A percentile compares a stretch with the other conserved stretches of the same genome.
These are phyloP conservation scores for Apiotrichum veenhuisii DNA, from an alignment of 1,284 basidiomycete genomes.

Conservation along the genomic window DNA sequence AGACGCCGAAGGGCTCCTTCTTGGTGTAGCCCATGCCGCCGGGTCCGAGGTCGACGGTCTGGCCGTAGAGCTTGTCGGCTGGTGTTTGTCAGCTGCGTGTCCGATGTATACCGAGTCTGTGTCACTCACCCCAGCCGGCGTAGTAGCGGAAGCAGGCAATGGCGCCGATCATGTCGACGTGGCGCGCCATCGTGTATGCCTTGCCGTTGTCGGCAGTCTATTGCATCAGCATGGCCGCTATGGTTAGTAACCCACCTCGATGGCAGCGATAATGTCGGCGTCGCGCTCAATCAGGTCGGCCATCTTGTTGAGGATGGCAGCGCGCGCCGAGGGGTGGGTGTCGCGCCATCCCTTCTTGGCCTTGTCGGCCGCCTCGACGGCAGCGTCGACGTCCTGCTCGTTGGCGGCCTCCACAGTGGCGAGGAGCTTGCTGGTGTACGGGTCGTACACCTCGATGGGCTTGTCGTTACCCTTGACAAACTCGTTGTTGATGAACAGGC, in stretches of 20 bases:
- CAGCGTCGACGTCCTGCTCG: conserved; percentile 67
- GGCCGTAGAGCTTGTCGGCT: conserved; percentile 65
- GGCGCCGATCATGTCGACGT: conserved; percentile 78
- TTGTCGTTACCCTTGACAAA: conserved; percentile 24
- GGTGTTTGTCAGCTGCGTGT: too few relatives aligned
- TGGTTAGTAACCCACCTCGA: conserved; percentile 59
- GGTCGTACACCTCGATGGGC: conserved; percentile 28
- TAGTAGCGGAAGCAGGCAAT: conserved; percentile 75
- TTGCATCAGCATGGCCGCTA: neutral
- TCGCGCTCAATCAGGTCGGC: conserved; percentile 88
- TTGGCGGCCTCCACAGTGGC: conserved; percentile 28
- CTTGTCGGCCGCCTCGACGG: conserved; percentile 74
- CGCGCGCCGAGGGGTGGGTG: conserved; percentile 58
- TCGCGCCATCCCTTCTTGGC: conserved; percentile 70
- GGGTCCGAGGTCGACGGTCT: conserved; percentile 46
- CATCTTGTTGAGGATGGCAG: conserved; percentile 71
- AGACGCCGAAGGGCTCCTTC: conserved; percentile 91
- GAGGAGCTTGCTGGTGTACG: conserved; percentile 56
- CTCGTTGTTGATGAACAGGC: conserved; percentile 29
- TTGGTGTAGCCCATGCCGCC: conserved; percentile 77
- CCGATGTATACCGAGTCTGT: too few relatives aligned
- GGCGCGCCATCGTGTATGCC: conserved; percentile 72
- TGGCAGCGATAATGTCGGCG: conserved; percentile 61
- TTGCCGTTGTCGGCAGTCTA: conserved; percentile 69
- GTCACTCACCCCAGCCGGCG: conserved; percentile 61